Conservation (phyloP, 352 stramenopile species). For the Globisporangium recalcitrans region DNA sequence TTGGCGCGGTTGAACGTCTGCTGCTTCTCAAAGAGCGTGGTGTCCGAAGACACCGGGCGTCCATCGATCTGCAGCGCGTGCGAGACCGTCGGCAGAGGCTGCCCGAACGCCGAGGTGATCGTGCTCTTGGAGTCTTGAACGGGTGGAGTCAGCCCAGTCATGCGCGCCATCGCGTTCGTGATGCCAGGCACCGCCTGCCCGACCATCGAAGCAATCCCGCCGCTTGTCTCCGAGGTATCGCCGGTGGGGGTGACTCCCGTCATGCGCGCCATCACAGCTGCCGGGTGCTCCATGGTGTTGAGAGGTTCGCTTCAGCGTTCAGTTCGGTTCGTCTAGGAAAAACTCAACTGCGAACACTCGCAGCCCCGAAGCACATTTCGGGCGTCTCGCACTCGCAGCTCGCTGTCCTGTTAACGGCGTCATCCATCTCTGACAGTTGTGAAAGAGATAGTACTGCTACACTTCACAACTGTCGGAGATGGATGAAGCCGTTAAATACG, state of each 20-base stretch:
- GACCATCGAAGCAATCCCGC: constrained; percentile 12
- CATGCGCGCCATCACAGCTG: constrained; percentile 22
- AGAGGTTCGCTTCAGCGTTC: neutral
- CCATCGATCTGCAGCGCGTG: constrained; percentile 29
- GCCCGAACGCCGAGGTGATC: constrained; percentile 28
- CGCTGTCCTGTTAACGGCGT: neutral
- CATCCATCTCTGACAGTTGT: neutral
- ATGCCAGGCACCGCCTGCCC: constrained; percentile 6
- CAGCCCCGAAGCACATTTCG: too few relatives aligned
- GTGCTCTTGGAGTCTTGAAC: constrained; percentile 23
- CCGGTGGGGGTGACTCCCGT: constrained; percentile 21
- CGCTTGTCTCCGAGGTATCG: constrained; percentile 13
- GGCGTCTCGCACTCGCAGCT: too few relatives aligned
- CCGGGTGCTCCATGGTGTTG: constrained; percentile 27
- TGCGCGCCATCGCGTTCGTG: constrained; percentile 15
- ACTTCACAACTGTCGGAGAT: too few relatives aligned
- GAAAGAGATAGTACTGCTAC: neutral
- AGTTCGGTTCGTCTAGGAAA: neutral
- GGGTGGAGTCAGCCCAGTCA: constrained; percentile 20
- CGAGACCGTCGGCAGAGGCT: constrained; percentile 26
- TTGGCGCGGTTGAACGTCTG: constrained; percentile 37
- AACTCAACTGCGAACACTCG: too few relatives aligned
- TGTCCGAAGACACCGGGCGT: constrained; percentile 23
- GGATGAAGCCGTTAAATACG: too few relatives aligned
- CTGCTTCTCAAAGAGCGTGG: constrained; percentile 21